Conservation (phyloP, 2,329 filamentous ascomycete genomes). For the Raffaelea albimanens region DNA sequence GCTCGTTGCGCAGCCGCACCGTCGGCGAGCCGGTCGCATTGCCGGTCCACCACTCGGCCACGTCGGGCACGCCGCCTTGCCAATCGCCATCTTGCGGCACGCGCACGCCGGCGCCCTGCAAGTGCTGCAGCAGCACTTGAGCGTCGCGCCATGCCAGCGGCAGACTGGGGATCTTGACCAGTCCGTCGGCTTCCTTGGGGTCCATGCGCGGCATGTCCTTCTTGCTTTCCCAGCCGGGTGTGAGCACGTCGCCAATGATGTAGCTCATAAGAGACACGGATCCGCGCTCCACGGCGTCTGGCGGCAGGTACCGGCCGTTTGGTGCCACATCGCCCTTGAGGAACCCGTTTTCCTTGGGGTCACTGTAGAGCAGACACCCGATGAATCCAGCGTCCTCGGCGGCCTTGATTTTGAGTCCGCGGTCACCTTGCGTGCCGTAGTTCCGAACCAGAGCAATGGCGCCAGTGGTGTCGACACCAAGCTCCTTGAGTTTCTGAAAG, state of each 20-base stretch:
- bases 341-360: constrained; percentile 79
- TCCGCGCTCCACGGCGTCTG: constrained; percentile 73
- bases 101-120: constrained; percentile 64
- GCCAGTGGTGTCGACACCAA: constrained; percentile 64
- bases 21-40: constrained; percentile 59
- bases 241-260: constrained; percentile 85
- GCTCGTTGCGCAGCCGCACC: constrained; percentile 75
- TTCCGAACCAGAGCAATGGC: constrained; percentile 79
- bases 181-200: constrained; percentile 62
- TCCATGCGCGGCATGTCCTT: constrained; percentile 54
- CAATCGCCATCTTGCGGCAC: constrained; percentile 53
- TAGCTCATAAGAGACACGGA: constrained; percentile 72
- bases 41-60: constrained; percentile 79
- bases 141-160: constrained; percentile 88
- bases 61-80: constrained; percentile 66
- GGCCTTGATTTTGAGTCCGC: constrained; percentile 76
- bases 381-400: constrained; percentile 78
- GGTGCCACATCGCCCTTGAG: constrained; percentile 63
- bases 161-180: constrained; percentile 79
- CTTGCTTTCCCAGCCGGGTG: constrained; percentile 73
- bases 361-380: constrained; percentile 87
- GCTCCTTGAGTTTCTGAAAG: constrained; percentile 62
- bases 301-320: constrained; percentile 68
- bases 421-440: constrained; percentile 63
- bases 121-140: constrained; percentile 62